Percentiles rank a stretch among this genome's conserved stretches.
phyloP scores from a whole-genome alignment of 352 stramenopile species.

The Phytophthora syringae region DNA sequence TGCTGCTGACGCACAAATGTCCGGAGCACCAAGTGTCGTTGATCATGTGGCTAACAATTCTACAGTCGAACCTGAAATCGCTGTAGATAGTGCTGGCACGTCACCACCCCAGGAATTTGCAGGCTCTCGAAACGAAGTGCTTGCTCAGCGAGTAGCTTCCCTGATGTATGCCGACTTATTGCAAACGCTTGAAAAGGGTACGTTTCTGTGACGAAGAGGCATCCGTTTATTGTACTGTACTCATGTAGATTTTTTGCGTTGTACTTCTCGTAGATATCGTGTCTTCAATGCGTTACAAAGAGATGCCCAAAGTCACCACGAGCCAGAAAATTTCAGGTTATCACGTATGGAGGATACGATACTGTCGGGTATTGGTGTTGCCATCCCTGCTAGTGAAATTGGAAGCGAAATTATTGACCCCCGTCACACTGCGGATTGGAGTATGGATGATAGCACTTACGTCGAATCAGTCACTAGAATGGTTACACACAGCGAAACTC shows the following conservation, averaged over 20 bases:
- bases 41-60: background rate
- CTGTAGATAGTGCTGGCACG: background rate
- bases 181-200: conserved; percentile 26
- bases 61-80: background rate
- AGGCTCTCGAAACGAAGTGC: background rate
- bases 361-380: background rate
- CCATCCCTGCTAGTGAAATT: conserved; percentile 4
- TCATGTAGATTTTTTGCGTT: conserved; percentile 9
- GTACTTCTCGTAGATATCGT: conserved; percentile 24
- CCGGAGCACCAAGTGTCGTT: background rate
- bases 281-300: background rate
- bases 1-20: background rate
- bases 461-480: background rate
- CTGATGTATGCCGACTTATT: conserved; percentile 34
- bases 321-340: background rate
- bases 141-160: conserved; percentile 23
- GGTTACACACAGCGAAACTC: background rate
- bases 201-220: background rate
- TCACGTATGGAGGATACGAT: background rate
- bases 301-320: conserved; percentile 1
- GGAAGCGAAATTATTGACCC: conserved; percentile 6
- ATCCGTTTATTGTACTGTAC: background rate
- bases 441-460: conserved; percentile 5
- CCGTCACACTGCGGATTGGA: conserved; percentile 13
- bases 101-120: background rate